These are phyloP conservation scores for Penicillium egyptiacum DNA, from an alignment of 495 filamentous ascomycete species.

Conservation along the genomic window DNA sequence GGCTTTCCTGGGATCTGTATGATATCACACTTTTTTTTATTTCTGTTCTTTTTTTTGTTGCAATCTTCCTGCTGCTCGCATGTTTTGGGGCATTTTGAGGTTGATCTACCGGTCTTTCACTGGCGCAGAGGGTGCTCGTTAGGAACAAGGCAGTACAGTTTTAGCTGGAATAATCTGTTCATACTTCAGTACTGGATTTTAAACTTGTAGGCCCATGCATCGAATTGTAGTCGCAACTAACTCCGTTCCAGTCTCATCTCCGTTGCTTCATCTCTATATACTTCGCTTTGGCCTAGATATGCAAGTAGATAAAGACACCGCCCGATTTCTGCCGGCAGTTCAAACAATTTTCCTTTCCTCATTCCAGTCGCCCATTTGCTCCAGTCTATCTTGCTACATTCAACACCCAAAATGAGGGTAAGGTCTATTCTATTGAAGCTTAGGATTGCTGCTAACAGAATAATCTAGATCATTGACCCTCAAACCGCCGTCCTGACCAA, in stretches of 20 bases:
- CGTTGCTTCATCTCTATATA: background rate
- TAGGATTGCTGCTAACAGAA: background rate
- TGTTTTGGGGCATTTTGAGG: conserved; percentile 49
- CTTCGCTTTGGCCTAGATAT: background rate
- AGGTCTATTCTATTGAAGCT: background rate
- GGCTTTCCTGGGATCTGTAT: conserved; percentile 45
- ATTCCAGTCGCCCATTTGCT: conserved; percentile 5
- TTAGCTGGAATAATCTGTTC: conserved; percentile 37
- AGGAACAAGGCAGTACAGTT: conserved; percentile 40
- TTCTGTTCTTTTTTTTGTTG: conserved; percentile 34
- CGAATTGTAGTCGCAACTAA: background rate
- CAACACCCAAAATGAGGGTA: conserved; percentile 36
- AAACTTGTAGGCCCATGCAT: conserved; percentile 2
- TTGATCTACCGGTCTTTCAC: conserved; percentile 36
- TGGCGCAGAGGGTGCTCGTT: conserved; percentile 36
- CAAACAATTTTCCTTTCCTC: conserved; percentile 26
- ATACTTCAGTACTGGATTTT: conserved; percentile 24
- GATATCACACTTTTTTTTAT: conserved; percentile 45
- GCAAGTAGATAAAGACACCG: conserved; percentile 17
- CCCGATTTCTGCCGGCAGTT: conserved; percentile 25
- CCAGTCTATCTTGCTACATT: conserved; percentile 5
- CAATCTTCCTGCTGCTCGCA: conserved; percentile 31
- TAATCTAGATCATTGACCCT: conserved; percentile 57
- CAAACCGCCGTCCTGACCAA: conserved; percentile 64
- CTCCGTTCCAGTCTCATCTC: background rate